Base-by-base conservation (phyloP, 1,284 basidiomycete species). In the Trichosporon sp. region DNA sequence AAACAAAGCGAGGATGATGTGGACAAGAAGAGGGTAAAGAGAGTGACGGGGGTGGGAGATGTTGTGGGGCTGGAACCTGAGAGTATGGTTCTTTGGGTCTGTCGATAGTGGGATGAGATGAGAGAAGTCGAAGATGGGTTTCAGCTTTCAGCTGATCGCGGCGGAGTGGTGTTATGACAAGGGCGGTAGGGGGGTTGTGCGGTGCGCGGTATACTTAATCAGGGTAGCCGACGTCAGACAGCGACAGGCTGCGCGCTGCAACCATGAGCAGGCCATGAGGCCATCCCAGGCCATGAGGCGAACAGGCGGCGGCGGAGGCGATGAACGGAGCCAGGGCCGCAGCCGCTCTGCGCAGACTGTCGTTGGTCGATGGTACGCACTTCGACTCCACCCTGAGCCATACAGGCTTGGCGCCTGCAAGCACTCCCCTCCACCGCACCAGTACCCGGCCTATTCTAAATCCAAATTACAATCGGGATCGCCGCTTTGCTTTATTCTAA, bases 41-140 rank as follows among this genome's bases (percentile, higher is more conserved):
- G 51, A 54, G 51, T 54, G 51, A 54, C 51, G 51, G 21, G n/a
- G 51, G 51, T 54, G n/a, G 51, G 51, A 51, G 48, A 19, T n/a
- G 48, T 51, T 51, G 48, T 51, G n/a, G n/a, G 48, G 48, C 16
- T 16, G 48, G 16, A 11, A 11, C 35, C 35, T 37, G 26, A 2
- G 26, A 26, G 16, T 8, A n/a, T n/a, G 43, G 43, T 46, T 16
- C 43, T 54, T 54, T 16, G 51, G 51, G 26, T 26, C 26, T 26
- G 26, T 12, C 38, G 16, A 21, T 21, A 54, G 51, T 54, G 51
- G 51, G 51, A 19, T 54, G 51, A 54, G n/a, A 54, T 54, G 51
- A 54, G 26, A 54, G 51, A 54, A 54, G 51, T 54, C 51, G 16
- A 26, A 54, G 51, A 26, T 6, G 6, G 51, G 51, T 54, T 54